Conservation (phyloP, 2,329 filamentous ascomycete genomes). For the Knoxdaviesia capensis region DNA sequence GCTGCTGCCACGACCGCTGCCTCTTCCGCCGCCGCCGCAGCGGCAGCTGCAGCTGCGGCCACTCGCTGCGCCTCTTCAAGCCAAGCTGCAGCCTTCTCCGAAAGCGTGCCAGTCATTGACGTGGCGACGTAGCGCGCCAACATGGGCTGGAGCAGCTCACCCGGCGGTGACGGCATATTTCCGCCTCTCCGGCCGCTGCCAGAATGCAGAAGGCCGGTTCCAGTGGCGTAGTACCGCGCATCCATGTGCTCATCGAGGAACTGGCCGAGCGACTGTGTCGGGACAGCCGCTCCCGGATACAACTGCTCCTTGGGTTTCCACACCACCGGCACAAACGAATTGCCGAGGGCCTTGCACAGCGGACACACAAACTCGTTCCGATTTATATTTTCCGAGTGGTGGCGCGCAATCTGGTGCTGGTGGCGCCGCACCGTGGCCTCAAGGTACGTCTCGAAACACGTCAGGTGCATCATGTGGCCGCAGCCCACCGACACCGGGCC, state of each 20-base stretch:
- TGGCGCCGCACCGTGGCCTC: conserved; percentile 70
- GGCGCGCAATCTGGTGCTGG: conserved; percentile 76
- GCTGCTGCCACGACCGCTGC: background rate
- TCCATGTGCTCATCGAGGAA: conserved; percentile 45
- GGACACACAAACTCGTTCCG: conserved; percentile 89
- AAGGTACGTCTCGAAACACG: conserved; percentile 84
- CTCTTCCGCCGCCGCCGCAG: background rate
- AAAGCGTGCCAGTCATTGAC: background rate
- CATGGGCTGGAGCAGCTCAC: background rate
- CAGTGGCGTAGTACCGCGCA: conserved; percentile 13
- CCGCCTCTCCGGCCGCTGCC: background rate
- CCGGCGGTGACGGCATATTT: background rate
- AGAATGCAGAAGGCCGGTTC: background rate
- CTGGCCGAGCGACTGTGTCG: conserved; percentile 38
- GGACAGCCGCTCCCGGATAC: conserved; percentile 52
- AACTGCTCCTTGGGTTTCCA: conserved; percentile 86
- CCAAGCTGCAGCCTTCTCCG: conserved; percentile 1
- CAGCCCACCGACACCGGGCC: conserved; percentile 81
- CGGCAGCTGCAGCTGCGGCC: background rate
- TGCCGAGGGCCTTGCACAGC: conserved; percentile 88
- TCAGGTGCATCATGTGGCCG: conserved; percentile 96
- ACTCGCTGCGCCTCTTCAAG: conserved; percentile 1
- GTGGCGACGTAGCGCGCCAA: background rate
- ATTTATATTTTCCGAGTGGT: conserved; percentile 68
- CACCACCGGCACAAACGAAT: conserved; percentile 81